A percentile compares a stretch with the other conserved stretches of the same genome.
These are phyloP conservation scores for Lepidium didymum DNA, from an alignment of 345 rosid species.

Conservation along the genomic window DNA sequence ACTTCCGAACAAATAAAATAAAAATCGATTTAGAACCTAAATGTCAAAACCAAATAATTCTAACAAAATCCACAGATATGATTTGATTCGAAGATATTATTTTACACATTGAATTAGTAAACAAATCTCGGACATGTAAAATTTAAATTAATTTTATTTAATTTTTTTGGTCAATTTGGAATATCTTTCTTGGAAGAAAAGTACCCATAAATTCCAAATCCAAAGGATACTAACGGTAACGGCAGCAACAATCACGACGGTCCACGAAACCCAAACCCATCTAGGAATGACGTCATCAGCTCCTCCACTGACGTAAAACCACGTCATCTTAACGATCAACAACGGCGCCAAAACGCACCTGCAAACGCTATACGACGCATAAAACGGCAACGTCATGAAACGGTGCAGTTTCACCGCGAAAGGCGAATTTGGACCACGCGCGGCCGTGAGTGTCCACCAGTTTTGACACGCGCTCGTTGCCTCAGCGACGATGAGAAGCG, in stretches of 20 bases:
- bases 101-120: background rate
- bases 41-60: too few species aligned
- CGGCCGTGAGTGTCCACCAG: slow-evolving; percentile 61
- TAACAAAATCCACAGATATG: background rate
- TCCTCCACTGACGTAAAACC: slow-evolving; percentile 42
- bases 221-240: slow-evolving; percentile 67
- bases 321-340: slow-evolving; percentile 51
- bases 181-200: slow-evolving; percentile 38
- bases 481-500: slow-evolving; percentile 65
- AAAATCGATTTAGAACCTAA: too few species aligned
- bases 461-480: slow-evolving; percentile 86
- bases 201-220: slow-evolving; percentile 68
- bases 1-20: too few species aligned
- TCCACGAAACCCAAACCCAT: slow-evolving; percentile 93
- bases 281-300: slow-evolving; percentile 55
- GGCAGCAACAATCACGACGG: slow-evolving; percentile 49
- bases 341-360: slow-evolving; percentile 60
- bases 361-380: slow-evolving; percentile 52
- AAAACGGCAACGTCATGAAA: slow-evolving; percentile 55
- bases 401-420: slow-evolving; percentile 43
- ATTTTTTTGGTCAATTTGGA: slow-evolving; percentile 29
- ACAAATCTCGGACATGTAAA: background rate
- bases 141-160: background rate
- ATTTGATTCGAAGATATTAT: background rate
- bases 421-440: slow-evolving; percentile 38